Evolutionary conservation across 345 rosid genomes (phyloP), one percentile per base, ranked within the genome.

Genomic region (Clausena lansium): DNA sequence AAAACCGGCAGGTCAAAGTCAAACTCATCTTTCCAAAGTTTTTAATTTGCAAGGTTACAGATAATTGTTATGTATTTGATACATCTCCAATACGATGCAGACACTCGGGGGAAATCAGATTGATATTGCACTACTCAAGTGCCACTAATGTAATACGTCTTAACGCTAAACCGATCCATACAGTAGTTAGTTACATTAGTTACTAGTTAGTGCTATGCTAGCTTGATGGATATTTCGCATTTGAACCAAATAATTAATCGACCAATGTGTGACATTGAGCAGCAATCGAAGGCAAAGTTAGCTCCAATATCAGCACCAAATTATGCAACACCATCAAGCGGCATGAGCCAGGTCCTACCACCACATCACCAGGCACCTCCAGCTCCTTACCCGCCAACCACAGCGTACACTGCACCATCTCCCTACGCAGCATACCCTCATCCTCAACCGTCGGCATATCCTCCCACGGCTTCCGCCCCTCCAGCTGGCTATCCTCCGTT

Each of bases 81-180:
- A n/a, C 27, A 57, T 77, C 59, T 17, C 39, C 57, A 52, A 50
- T 52, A 5, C 57, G 11, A 47, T 36, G 62, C 84, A 88, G 89
- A 59, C 86, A 81, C 45, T 36, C 91, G 0, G 89, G 91, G 45
- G 88, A 88, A 74, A 82, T 88, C 39, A 70, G 89, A 78, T 77
- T 88, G 20, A 88, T 83, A 52, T 25, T 84, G 73, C 86, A 88
- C 74, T 83, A 79, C 55, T 22, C 88, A 19, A 79, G 78, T 69
- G 75, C 79, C 74, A 17, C 57, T 4, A 67, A 38, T 0, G 87
- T 82, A 77, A 35, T 2, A 70, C 36, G 65, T 67, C 57, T 15
- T 15, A 59, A 50, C 69, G 3, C 50, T 45, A 11, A 45, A 1
- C 50, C 50, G 5, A 45, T 45, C 50, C 17, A 5, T 1, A 45